These are phyloP conservation scores for Cystofilobasidium macerans DNA, from an alignment of 768 basidiomycete species.

Conservation along the genomic window DNA sequence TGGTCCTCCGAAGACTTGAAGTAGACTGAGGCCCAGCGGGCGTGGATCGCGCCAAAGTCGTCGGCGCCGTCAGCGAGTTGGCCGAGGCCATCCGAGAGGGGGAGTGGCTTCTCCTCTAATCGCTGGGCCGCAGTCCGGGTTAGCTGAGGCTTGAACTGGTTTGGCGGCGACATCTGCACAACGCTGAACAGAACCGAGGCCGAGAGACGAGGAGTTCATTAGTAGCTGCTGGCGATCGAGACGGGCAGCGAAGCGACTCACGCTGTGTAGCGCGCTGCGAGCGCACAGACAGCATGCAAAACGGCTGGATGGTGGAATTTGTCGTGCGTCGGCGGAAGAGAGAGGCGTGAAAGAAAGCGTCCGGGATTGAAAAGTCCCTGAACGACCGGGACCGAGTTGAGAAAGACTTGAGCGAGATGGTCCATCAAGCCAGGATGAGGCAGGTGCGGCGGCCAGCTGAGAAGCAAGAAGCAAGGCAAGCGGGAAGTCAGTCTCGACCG, in stretches of 20 bases:
- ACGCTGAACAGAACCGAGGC: neutral
- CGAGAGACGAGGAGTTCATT: neutral
- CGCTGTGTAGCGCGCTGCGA: conserved; percentile 7
- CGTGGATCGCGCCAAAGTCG: conserved; percentile 12
- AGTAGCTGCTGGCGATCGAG: neutral
- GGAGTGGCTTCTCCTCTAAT: neutral
- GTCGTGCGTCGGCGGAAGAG: conserved; percentile 19
- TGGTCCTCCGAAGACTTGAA: neutral
- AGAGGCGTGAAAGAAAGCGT: conserved; percentile 9
- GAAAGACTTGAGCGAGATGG: conserved; percentile 5
- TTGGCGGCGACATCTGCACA: neutral
- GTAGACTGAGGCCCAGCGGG: conserved; percentile 11
- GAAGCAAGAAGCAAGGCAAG: neutral
- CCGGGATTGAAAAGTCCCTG: neutral
- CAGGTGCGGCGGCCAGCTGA: conserved; percentile 18
- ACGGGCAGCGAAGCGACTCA: neutral
- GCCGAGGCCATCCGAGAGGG: neutral
- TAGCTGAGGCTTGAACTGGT: neutral
- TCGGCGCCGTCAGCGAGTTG: neutral
- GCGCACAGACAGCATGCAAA: conserved; percentile 16
- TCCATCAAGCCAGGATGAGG: conserved; percentile 11
- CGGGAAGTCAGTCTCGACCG: neutral
- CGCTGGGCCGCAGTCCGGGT: neutral
- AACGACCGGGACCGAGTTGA: neutral
- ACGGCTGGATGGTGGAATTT: conserved; percentile 21